Conservation (phyloP, 148 eudicot species). For the Rhododendron williamsianum region DNA sequence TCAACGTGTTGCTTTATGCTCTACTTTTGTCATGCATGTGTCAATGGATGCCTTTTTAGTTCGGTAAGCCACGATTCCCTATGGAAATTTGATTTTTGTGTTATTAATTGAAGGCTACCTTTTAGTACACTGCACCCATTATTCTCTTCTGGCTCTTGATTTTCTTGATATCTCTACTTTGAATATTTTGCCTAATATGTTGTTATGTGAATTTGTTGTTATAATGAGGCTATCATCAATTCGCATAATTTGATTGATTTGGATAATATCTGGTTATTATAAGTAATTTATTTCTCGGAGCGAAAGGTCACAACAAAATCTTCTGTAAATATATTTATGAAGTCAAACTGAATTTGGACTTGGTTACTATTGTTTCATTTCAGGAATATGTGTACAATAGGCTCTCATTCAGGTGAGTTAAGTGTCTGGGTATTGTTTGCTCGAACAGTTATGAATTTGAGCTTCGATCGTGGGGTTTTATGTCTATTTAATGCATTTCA, state of each 20-base stretch:
- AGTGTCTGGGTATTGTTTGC: conserved; percentile 5
- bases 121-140: neutral
- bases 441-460: neutral
- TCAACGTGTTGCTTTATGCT: neutral
- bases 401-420: conserved; percentile 69
- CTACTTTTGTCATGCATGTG: conserved; percentile 12
- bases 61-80: neutral
- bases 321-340: neutral
- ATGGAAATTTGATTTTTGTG: neutral
- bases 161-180: neutral
- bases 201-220: neutral
- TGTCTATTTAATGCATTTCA: neutral
- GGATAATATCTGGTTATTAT: neutral
- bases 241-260: neutral
- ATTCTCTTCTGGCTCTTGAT: neutral
- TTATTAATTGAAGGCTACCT: neutral
- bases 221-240: too few relatives aligned
- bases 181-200: neutral
- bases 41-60: neutral
- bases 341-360: neutral
- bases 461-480: neutral
- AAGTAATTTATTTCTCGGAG: conserved; percentile 9
- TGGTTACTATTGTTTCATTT: conserved; percentile 12
- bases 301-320: neutral
- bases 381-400: conserved; percentile 97